Evolutionary conservation across 2,329 filamentous ascomycete genomes (phyloP), one percentile per base, ranked within the genome.

Genomic region (Ascochyta lentis): DNA sequence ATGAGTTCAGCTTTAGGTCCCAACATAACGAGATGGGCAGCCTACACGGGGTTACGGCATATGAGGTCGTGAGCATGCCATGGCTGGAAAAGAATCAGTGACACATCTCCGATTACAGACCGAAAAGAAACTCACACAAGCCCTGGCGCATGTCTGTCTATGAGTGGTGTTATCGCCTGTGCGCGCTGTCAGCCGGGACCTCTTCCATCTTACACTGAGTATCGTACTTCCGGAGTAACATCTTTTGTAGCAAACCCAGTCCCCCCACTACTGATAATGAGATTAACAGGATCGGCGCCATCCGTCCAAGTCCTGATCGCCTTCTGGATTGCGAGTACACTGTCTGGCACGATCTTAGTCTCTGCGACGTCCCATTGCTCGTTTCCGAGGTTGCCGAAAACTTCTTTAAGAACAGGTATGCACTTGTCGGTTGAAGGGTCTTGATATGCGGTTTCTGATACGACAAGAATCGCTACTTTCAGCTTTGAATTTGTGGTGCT

Each of bases 191-290:
- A 69, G 56, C 31, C 31, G 34, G 27, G 13, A 43, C 16, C 13
- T 23, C 33, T 15, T 37, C 13, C 13, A n/a, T 38, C 5, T 10
- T 10, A 15, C 19, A 15, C 35, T 8, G 6, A 6, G 19, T 24
- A 26, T 46, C 53, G n/a, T 74, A 93, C 91, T 83, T 98, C 95
- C 2, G 95, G 95, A 0, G 95, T 99, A 38, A 84, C 81, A 78
- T 99, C 95, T 51, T 89, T 85, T 10, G 87, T 81, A 7, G 95
- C 89, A 76, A 99, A 99, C 0, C 95, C 95, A 1, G 95, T 99
- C 2, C 95, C 95, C 22, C 95, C 95, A 6, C 92, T 96, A 0
- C 92, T 94, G 42, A 97, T 76, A 56, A 99, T 85, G 54, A 98
- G 77, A 75, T 96, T 94, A 45, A 88, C 74, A 4, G 81, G 61